Percentiles rank a stretch among this genome's conserved stretches.
phyloP scores from a whole-genome alignment of 192 early-diverging fungal species.

The Linnemannia schmuckeri region DNA sequence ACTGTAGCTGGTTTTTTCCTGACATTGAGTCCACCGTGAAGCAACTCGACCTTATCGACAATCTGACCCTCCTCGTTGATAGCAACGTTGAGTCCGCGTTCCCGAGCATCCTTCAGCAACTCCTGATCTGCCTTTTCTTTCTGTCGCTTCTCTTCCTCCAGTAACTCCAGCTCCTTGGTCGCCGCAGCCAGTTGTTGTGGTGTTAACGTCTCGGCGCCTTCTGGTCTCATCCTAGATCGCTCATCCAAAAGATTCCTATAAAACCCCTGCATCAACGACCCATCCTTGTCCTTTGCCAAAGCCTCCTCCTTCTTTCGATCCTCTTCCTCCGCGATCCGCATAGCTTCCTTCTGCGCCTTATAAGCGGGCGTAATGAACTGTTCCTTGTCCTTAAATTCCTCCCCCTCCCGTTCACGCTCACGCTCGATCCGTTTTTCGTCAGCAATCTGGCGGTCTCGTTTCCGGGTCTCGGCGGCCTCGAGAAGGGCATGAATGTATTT shows the following conservation, averaged over 20 bases:
- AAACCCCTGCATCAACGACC: constrained; percentile 67
- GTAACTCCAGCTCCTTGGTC: neutral
- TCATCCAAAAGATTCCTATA: constrained; percentile 73
- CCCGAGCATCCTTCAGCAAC: constrained; percentile 54
- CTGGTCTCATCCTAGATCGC: constrained; percentile 54
- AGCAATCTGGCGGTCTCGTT: constrained; percentile 76
- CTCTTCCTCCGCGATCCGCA: constrained; percentile 66
- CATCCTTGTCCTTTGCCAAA: constrained; percentile 69
- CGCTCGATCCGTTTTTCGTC: constrained; percentile 77
- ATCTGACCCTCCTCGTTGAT: constrained; percentile 81
- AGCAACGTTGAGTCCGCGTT: constrained; percentile 61
- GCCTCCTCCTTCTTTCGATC: constrained; percentile 73
- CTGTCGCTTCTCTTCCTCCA: constrained; percentile 21
- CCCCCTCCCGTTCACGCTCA: constrained; percentile 80
- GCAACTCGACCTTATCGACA: constrained; percentile 81
- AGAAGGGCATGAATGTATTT: constrained; percentile 76
- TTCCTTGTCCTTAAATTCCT: constrained; percentile 82
- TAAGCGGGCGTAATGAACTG: constrained; percentile 85
- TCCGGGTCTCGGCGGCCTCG: constrained; percentile 74
- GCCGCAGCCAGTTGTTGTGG: constrained; percentile 12
- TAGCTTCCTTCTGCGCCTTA: constrained; percentile 51
- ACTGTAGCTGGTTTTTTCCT: constrained; percentile 32
- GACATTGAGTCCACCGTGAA: constrained; percentile 81
- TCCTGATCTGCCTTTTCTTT: constrained; percentile 45
- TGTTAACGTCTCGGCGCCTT: constrained; percentile 25